Evolutionary conservation across 2,329 filamentous ascomycete genomes (phyloP), one percentile per base, ranked within the genome.

Genomic region (Coleophoma cylindrospora): DNA sequence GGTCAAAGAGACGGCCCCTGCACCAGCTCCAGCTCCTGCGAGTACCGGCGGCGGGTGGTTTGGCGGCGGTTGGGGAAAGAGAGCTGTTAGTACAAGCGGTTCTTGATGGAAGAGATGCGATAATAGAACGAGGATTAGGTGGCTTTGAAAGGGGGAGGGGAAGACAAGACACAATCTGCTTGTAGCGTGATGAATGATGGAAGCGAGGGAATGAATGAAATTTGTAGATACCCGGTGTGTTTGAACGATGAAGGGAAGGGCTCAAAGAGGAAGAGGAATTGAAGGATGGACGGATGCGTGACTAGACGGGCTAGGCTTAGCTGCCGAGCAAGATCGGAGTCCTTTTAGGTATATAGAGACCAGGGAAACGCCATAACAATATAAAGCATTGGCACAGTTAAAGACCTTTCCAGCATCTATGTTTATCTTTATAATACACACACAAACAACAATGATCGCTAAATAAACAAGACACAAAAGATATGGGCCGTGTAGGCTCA

Each of bases 21-120:
- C 63, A 3, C 50, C 64, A 7, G 44, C 61, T 45, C 50, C 61
- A 2, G 50, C 61, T 51, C 61, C 60, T 43, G 45, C 48, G 45
- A 62, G 63, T 33, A 66, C 66, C 36, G 75, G 75, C 32, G 72
- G 78, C 3, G 83, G 82, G 61, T 83, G 79, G 75, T 27, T 27
- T 27, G 27, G 27, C 9, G 76, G 76, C 12, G 61, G 59, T 3
- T 66, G 64, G 64, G 63, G 63, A 11, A 66, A 64, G 56, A 55
- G 60, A 21, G 40, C 53, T 33, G 53, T 57, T 2, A 60, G 57
- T 48, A 53, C 47, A 41, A 41, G 33, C 33, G 33, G 17, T 17
- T 13, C 41, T 32, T 33, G 12, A 27, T 44, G 12, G 27, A 7
- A 14, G 12, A 32, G 15, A 33, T 27, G 19, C 19, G 40, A 22